These are phyloP conservation scores for Cercophora samala DNA, from an alignment of 495 filamentous ascomycete species.

Conservation along the genomic window DNA sequence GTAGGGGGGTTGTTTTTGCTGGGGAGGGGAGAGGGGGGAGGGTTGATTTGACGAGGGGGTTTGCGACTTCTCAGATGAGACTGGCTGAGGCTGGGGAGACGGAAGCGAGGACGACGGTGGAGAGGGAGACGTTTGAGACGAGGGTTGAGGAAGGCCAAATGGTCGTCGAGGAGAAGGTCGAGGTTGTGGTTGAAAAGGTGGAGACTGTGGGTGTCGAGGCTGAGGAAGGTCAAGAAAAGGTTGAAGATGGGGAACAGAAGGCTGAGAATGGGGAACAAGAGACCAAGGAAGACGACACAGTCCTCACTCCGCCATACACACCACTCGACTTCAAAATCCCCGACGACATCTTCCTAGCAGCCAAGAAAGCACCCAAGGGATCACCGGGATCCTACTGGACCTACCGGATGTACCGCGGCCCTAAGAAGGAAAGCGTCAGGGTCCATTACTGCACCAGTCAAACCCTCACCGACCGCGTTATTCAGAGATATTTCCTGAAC, in stretches of 20 bases:
- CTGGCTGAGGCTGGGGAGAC: background rate
- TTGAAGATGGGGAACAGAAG: background rate
- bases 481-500: slow-evolving; percentile 61
- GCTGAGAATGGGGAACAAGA: slow-evolving; percentile 3
- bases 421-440: slow-evolving; percentile 45
- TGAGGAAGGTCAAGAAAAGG: background rate
- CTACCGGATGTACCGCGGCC: slow-evolving; percentile 58
- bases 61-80: background rate
- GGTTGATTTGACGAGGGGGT: slow-evolving; percentile 20
- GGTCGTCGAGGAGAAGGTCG: background rate
- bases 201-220: background rate
- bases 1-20: slow-evolving; percentile 41
- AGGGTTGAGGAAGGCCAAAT: background rate
- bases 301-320: slow-evolving; percentile 33
- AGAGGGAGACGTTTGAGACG: background rate
- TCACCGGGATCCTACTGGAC: slow-evolving; percentile 60
- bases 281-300: slow-evolving; percentile 15
- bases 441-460: slow-evolving; percentile 74
- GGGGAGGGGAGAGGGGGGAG: slow-evolving; percentile 15
- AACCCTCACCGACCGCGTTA: slow-evolving; percentile 58
- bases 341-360: slow-evolving; percentile 42
- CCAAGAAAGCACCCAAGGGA: slow-evolving; percentile 39
- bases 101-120: background rate
- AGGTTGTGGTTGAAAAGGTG: background rate
- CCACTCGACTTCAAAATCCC: slow-evolving; percentile 45